Evolutionary conservation across 1,284 basidiomycete species (phyloP), one percentile per base, ranked within the genome.

Genomic region (Ceratobasidium sp.): DNA sequence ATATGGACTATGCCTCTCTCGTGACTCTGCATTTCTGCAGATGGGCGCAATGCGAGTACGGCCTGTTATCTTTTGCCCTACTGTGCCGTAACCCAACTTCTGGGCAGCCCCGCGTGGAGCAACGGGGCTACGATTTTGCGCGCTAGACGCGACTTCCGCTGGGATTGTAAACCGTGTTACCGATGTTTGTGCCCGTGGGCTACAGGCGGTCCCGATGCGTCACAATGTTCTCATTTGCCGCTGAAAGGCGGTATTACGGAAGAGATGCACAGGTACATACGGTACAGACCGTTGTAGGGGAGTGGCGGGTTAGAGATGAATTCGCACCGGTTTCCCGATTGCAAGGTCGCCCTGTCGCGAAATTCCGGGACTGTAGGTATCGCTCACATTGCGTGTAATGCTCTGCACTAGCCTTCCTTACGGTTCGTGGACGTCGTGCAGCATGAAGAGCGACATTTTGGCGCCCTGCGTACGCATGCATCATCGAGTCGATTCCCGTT

Each of bases 401-500:
- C 45, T n/a, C n/a, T n/a, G n/a, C n/a, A n/a, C n/a, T n/a, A 11
- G n/a, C 28, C 13, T 45, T 28, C 42, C 31, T 5, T 7, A 15
- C 47, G 42, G 26, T 11, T 54, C 11, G 33, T 20, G 13, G 54
- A 54, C 49, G 51, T 45, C 39, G 61, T 63, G 42, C 35, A 51
- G 47, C 49, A 35, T 28, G 47, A 51, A 39, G 53, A 54, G 60
- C 53, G 47, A 63, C 17, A 31, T 20, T 13, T 73, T 75, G 28
- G 73, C 61, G 73, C 73, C 37, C 33, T 65, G 73, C 49, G 61
- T 33, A n/a, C n/a, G n/a, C n/a, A 61, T 37, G 37, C 37, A 54
- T 53, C 49, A 37, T 60, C 39, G 28, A 33, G 49, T 35, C 28
- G 73, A 53, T 63, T 63, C 61, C n/a, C 23, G 49, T 67, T 67